phyloP scores from a whole-genome alignment of 495 filamentous ascomycete species.

The Talaromyces stipitatus region DNA sequence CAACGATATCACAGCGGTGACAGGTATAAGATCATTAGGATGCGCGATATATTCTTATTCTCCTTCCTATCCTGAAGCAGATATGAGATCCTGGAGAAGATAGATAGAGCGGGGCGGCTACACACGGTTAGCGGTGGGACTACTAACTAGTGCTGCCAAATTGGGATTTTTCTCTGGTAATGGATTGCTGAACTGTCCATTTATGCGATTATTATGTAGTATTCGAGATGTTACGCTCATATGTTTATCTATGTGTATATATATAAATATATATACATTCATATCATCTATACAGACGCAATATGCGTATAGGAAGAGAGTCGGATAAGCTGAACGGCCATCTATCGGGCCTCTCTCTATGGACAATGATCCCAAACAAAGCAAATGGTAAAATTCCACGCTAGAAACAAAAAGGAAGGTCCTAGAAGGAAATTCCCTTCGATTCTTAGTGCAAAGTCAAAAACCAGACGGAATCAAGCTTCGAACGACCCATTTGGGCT shows the following conservation, averaged over 20 bases:
- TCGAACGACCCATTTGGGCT: neutral
- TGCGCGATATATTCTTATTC: neutral
- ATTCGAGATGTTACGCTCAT: no score
- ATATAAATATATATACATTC: no score
- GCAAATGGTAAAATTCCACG: neutral
- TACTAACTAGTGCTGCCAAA: no score
- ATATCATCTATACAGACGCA: no score
- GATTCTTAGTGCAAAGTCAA: neutral
- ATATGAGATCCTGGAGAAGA: no score
- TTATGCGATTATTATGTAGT: no score
- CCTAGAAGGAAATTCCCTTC: neutral
- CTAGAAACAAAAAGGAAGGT: neutral
- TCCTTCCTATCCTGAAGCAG: neutral
- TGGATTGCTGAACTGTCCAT: neutral
- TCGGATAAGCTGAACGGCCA: no score
- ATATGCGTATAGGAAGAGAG: no score
- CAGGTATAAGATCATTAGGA: neutral
- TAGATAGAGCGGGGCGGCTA: neutral
- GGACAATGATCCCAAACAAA: neutral
- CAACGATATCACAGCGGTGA: neutral
- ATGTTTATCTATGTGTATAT: no score
- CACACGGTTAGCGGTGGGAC: neutral
- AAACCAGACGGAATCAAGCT: neutral
- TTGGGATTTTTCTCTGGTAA: neutral
- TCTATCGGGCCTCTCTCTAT: no score